Base-by-base conservation (phyloP, 1,139 yeast species). In the Hyphopichia pseudoburtonii region DNA sequence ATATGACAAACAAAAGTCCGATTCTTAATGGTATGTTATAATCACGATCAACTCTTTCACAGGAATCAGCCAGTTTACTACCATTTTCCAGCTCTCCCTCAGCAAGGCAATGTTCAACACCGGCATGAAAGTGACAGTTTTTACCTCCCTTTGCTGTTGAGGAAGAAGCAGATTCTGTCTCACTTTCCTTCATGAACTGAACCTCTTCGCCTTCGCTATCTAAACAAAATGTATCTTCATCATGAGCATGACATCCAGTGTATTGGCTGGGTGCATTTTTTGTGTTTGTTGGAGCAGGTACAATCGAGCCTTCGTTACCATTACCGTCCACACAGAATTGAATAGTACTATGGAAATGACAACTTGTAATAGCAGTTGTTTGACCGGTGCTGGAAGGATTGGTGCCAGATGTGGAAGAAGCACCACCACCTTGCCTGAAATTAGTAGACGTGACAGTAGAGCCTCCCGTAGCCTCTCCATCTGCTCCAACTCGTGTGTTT, bases 101-200 rank as follows among this genome's bases (percentile, higher is more conserved):
- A 23, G 45, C 51, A 2, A 53, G 56, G 45, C 70, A 64, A 46
- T 64, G 70, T 40, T 64, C 70, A 5, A 64, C 70, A 10, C 70
- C 70, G 25, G 68, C 70, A 43, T 64, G 70, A 49, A 60, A 64
- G 41, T 64, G 70, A 40, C 70, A 64, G 32, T 55, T 52, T 42
- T 42, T 41, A 17, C 51, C 58, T 18, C 36, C 26, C 18, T 33
- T 35, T 3, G 37, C 32, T 5, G 39, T 30, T 16, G 40, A 28
- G 16, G 35, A 38, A n/a, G 18, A 27, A 31, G 39, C 10, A 11
- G 37, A 19, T 7, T 34, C 17, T 9, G 32, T n/a, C 4, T 18
- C 24, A 2, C 6, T 8, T 32, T 48, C 54, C 1, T 38, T 40
- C 17, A 44, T 38, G 33, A 61, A 62, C 34, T 54, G 52, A 3